Evolutionary conservation across 331 rosid genomes (phyloP), one percentile per base, ranked within the genome.

Genomic region (Rosa hybrid): DNA sequence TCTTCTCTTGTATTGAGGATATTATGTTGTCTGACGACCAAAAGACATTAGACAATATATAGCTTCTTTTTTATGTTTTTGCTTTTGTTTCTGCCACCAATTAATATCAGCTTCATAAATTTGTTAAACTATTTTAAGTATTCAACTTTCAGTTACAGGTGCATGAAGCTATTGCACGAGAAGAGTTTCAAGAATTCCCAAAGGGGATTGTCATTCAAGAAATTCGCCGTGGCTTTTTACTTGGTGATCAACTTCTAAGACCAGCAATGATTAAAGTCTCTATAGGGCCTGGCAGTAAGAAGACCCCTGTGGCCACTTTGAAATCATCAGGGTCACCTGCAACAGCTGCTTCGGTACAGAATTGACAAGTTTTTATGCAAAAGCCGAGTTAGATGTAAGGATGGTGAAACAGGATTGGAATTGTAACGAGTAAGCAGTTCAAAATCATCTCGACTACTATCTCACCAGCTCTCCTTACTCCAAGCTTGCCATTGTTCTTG

Each of bases 221-320:
- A 27, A 27, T 27, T 27, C 30, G 30, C 30, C 30, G 30, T 27
- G 30, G 30, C 30, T 27, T 27, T 84, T 48, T 86, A 63, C 97
- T 91, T 10, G 86, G 82, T 70, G 94, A 85, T 18, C 89, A 86
- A 70, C 90, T 96, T 85, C 76, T 96, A 50, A 91, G 99, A 89
- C 97, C 96, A 75, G 97, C 98, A 21, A 84, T 27, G 77, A 97
- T 96, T 73, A 93, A 90, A 83, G 98, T 96, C 76, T 93, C 99
- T 34, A 75, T 77, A n/a, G 98, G 98, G 18, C 93, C 30, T 12
- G 91, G 94, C 77, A 86, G 80, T 42, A 88, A 84, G 81, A 86
- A 88, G 56, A 76, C 84, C 74, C 78, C 84, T 0, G 78, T 62
- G 23, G 75, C 89, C 34, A 30, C 34, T 30, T 0, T 0, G 34